Evolutionary conservation across 2,329 filamentous ascomycete genomes (phyloP).

Genomic region (Curvularia spicifera): DNA sequence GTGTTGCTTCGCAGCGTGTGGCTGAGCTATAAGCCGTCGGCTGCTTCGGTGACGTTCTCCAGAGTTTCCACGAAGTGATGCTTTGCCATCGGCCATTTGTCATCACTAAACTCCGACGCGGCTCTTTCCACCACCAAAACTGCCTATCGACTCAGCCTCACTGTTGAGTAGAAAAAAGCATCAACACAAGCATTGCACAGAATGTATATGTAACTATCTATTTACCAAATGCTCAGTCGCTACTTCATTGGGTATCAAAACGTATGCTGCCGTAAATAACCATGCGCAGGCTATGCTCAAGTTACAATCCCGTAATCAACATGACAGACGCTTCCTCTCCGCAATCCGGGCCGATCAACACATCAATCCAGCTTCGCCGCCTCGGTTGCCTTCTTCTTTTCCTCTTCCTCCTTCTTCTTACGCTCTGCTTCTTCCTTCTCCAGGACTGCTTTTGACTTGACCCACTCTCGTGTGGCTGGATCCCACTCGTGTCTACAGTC

Average conservation of each 20-base stretch:
- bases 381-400: conserved; percentile 18
- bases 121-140: conserved; percentile 1
- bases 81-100: conserved; percentile 45
- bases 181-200: neutral
- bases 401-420: conserved; percentile 21
- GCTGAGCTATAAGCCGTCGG: conserved; percentile 26
- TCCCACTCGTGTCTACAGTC: conserved; percentile 65
- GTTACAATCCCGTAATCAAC: conserved; percentile 10
- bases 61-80: conserved; percentile 41
- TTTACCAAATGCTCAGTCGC: neutral
- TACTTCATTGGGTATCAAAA: conserved; percentile 31
- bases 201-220: neutral
- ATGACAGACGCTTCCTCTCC: neutral
- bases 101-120: conserved; percentile 25
- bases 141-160: neutral
- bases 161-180: neutral
- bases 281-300: conserved; percentile 6
- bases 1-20: conserved; percentile 30
- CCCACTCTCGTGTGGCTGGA: conserved; percentile 64
- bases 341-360: conserved; percentile 27
- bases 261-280: conserved; percentile 4
- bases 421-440: conserved; percentile 14
- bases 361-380: conserved; percentile 27
- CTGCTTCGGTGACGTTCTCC: conserved; percentile 43
- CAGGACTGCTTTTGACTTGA: conserved; percentile 46